Evolutionary conservation across 768 basidiomycete genomes (phyloP).

Genomic region (Strobilomyces echinocephalus): DNA sequence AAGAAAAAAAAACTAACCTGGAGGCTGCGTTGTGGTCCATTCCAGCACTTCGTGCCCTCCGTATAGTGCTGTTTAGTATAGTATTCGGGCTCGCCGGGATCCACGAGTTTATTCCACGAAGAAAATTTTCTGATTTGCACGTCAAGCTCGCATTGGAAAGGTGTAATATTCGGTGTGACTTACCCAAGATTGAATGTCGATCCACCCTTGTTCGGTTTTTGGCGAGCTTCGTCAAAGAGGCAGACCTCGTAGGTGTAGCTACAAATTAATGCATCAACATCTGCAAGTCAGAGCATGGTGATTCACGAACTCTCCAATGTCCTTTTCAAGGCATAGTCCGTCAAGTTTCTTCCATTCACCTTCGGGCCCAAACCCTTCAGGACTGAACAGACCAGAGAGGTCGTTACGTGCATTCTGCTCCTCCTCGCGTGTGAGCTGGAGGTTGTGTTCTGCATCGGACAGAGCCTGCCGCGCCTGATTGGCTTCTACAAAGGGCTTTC

Average conservation of each 20-base stretch:
- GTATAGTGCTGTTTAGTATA: constrained; percentile 82
- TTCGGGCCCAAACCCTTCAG: constrained; percentile 62
- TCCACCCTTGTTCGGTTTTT: constrained; percentile 83
- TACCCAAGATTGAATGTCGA: constrained; percentile 78
- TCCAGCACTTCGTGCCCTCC: constrained; percentile 89
- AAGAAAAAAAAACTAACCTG: constrained; percentile 43
- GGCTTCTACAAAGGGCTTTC: constrained; percentile 38
- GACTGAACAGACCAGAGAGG: constrained; percentile 60
- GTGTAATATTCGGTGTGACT: constrained; percentile 22
- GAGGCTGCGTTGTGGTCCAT: constrained; percentile 86
- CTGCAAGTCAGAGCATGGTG: no score
- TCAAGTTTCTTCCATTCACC: constrained; percentile 98
- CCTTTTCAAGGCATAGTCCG: constrained; percentile 69
- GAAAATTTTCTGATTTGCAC: constrained; percentile 54
- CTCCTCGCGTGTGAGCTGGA: constrained; percentile 50
- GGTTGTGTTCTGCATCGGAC: constrained; percentile 56
- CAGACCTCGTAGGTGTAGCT: constrained; percentile 96
- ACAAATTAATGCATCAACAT: constrained; percentile 7
- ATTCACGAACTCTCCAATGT: constrained; percentile 83
- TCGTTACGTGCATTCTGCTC: constrained; percentile 53
- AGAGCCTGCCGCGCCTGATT: constrained; percentile 59
- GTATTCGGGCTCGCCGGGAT: constrained; percentile 63
- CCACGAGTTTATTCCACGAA: constrained; percentile 66
- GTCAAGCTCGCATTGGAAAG: not conserved
- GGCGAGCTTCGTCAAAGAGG: constrained; percentile 81